These are phyloP conservation scores for Castanospermum australe DNA, from an alignment of 306 rosid genomes.

Conservation along the genomic window DNA sequence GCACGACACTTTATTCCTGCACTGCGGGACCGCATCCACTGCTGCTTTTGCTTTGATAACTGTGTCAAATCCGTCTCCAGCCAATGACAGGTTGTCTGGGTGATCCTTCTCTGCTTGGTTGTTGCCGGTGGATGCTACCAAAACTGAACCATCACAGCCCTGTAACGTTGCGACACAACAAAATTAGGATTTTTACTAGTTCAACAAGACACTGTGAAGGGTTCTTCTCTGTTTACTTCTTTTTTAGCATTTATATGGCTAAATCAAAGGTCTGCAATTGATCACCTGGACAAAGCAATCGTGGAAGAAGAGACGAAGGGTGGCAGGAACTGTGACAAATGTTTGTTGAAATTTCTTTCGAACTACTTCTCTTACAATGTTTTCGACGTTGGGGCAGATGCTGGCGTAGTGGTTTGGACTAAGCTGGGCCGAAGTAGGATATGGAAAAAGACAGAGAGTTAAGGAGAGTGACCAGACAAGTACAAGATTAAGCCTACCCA, in stretches of 20 bases:
- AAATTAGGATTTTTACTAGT: background rate
- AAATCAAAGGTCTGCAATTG: background rate
- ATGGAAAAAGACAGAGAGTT: conserved; percentile 26
- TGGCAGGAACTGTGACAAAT: conserved; percentile 78
- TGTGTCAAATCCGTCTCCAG: conserved; percentile 87
- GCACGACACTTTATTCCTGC: conserved; percentile 74
- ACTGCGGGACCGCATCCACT: conserved; percentile 58
- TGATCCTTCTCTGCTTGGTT: conserved; percentile 79
- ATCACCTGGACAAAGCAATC: conserved; percentile 85
- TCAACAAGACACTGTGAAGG: background rate
- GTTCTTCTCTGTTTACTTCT: no score
- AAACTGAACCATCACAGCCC: conserved; percentile 76
- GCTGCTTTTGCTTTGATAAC: conserved; percentile 86
- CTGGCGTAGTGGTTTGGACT: conserved; percentile 63
- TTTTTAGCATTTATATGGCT: background rate
- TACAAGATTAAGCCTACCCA: conserved; percentile 44
- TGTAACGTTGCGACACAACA: background rate
- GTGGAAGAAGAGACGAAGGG: conserved; percentile 90
- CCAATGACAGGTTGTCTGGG: conserved; percentile 68
- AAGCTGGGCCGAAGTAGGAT: conserved; percentile 53
- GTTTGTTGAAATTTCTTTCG: conserved; percentile 61
- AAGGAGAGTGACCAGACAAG: conserved; percentile 45
- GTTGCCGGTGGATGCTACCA: conserved; percentile 42
- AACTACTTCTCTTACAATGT: conserved; percentile 59
- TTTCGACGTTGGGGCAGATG: conserved; percentile 74